Evolutionary conservation across 2,329 filamentous ascomycete species (phyloP), one percentile per base, ranked within the genome.

Genomic region (Lasiodiplodia hormozganensis): DNA sequence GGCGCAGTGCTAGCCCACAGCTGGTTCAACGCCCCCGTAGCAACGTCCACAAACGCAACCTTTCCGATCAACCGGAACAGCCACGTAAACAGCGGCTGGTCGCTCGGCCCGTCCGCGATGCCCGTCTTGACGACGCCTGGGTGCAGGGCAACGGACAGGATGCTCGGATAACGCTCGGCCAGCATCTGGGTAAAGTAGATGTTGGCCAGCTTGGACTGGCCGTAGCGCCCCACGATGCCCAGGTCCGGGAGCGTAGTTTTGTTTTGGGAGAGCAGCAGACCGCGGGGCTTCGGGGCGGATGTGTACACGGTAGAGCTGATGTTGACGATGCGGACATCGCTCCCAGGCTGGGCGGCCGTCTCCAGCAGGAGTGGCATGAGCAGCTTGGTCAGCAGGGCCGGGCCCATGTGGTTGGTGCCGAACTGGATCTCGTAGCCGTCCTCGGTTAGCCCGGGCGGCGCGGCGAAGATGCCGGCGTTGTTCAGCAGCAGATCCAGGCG

Each of bases 401-500:
- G 84, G 23, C 83, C 85, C 70, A 86, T 75, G 75, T 85, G 82
- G 71, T 86, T 86, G 14, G 82, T 85, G 38, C 82, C 85, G 68
- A 86, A 82, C 62, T 85, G 83, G 43, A 82, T 78, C 72, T 86
- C 84, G 70, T 84, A 85, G 53, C 82, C 83, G 54, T 86, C 83
- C 21, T 78, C 75, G 0, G 83, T 85, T 2, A 77, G 74, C 28
- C 71, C 74, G 51, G 82, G 77, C 2, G 78, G 76, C 0, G 67
- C 70, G 0, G 76, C 76, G 76, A 80, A 81, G 66, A 85, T 76
- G 49, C 83, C 83, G 0, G 84, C 83, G 70, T 85, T 85, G 74
- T 81, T 78, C 67, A 84, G 76, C 3, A 85, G 75, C 31, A 84
- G 74, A 69, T 85, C 82, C n/a, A 85, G 78, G 3, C 81, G 79